These are phyloP conservation scores for Bacidia gigantensis DNA, from an alignment of 495 filamentous ascomycete genomes.

Conservation along the genomic window DNA sequence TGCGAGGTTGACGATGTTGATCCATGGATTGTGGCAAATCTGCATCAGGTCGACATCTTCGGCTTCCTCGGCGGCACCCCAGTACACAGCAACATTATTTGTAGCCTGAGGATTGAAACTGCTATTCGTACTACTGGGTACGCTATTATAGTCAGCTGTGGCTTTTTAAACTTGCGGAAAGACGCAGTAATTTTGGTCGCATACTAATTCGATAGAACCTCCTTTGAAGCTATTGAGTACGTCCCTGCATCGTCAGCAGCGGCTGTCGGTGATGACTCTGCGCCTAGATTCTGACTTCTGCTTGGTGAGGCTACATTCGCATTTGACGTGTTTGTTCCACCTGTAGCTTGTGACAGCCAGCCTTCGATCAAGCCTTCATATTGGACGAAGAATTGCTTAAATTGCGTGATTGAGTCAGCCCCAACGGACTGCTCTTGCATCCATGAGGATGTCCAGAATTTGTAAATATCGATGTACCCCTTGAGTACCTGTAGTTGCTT, in stretches of 20 bases:
- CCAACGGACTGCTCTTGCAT: too few species aligned
- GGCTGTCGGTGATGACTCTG: neutral
- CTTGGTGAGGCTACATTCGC: neutral
- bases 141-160: too few species aligned
- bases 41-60: conserved; percentile 9
- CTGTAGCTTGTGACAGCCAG: too few species aligned
- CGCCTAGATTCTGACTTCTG: neutral
- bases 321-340: too few species aligned
- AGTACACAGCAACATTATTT: conserved; percentile 18
- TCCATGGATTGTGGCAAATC: conserved; percentile 22
- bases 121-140: neutral
- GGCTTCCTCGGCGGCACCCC: conserved; percentile 14
- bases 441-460: too few species aligned
- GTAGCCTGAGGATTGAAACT: conserved; percentile 8
- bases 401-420: too few species aligned
- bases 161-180: neutral
- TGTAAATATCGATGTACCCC: too few species aligned
- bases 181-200: neutral
- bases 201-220: too few species aligned
- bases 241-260: neutral
- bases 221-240: neutral
- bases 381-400: too few species aligned
- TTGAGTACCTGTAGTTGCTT: too few species aligned
- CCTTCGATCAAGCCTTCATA: too few species aligned
- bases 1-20: conserved; percentile 38